Evolutionary conservation across 2,329 filamentous ascomycete species (phyloP).

Genomic region (Botrytis galanthina): DNA sequence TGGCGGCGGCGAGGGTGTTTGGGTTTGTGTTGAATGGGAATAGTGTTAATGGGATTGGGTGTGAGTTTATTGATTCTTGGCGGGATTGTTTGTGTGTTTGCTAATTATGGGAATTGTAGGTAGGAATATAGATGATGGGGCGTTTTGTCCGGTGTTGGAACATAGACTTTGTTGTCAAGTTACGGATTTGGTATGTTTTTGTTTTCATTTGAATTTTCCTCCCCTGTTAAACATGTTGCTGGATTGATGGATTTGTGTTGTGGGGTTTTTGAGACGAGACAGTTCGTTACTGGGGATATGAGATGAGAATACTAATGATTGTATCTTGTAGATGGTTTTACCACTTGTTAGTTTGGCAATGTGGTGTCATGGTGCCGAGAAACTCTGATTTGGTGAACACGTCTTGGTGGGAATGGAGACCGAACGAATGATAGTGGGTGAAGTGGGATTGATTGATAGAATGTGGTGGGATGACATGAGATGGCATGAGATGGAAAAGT

Average conservation of each 20-base stretch:
- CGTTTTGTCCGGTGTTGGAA: background rate
- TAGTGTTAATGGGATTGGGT: background rate
- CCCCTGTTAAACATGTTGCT: background rate
- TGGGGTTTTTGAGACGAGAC: background rate
- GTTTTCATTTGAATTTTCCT: background rate
- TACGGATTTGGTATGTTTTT: conserved; percentile 7
- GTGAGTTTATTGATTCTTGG: background rate
- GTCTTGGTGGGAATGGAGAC: no score
- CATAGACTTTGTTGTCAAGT: conserved; percentile 11
- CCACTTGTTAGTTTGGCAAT: conserved; percentile 2
- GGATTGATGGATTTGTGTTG: background rate
- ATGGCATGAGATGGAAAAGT: background rate
- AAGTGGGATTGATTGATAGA: background rate
- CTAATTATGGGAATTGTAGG: background rate
- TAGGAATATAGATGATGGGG: background rate
- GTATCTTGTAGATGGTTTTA: background rate
- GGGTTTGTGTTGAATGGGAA: background rate
- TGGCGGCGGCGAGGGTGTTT: background rate
- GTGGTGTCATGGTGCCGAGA: background rate
- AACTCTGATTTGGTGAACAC: no score
- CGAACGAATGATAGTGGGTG: background rate
- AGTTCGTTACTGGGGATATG: background rate
- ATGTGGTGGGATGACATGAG: background rate
- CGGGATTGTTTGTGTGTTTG: background rate
- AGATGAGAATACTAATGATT: background rate